These are phyloP conservation scores for Phytopythium litorale DNA, from an alignment of 352 stramenopile genomes.

Conservation along the genomic window DNA sequence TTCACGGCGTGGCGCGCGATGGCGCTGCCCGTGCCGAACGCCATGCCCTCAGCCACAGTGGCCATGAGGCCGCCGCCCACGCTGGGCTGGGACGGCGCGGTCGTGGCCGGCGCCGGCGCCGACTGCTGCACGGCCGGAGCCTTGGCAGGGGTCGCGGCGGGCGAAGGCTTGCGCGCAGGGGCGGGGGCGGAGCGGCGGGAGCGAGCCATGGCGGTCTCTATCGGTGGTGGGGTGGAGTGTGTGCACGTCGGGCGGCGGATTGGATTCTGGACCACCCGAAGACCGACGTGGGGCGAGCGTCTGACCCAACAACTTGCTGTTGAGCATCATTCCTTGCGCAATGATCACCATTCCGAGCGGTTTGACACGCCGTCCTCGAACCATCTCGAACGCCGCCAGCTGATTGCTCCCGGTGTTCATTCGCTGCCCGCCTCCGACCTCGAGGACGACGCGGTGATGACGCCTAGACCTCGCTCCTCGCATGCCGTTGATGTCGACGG, in stretches of 20 bases:
- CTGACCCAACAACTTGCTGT: slow-evolving; percentile 12
- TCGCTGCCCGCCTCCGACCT: not conserved
- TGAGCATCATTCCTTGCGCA: slow-evolving; percentile 5
- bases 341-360: slow-evolving; percentile 5
- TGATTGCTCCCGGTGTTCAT: not conserved
- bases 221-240: slow-evolving; percentile 11
- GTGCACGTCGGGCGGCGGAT: slow-evolving; percentile 7
- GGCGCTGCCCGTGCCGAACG: slow-evolving; percentile 94
- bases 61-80: slow-evolving; percentile 92
- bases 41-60: slow-evolving; percentile 96
- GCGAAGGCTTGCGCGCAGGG: slow-evolving; percentile 38
- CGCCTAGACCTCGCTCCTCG: not conserved
- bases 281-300: not conserved
- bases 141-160: slow-evolving; percentile 26
- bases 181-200: slow-evolving; percentile 51
- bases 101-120: slow-evolving; percentile 24
- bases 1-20: slow-evolving; percentile 91
- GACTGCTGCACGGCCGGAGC: slow-evolving; percentile 27
- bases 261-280: slow-evolving; percentile 6
- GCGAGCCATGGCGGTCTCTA: slow-evolving; percentile 38
- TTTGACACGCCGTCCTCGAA: not conserved
- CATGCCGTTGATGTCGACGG: not conserved
- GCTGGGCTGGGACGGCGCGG: slow-evolving; percentile 27
- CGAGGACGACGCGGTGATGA: not conserved
- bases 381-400: not conserved